A percentile compares a stretch with the other conserved stretches of the same genome.
These are phyloP conservation scores for Rhinocladiella mackenziei DNA, from an alignment of 2,329 filamentous ascomycete genomes.

Conservation along the genomic window DNA sequence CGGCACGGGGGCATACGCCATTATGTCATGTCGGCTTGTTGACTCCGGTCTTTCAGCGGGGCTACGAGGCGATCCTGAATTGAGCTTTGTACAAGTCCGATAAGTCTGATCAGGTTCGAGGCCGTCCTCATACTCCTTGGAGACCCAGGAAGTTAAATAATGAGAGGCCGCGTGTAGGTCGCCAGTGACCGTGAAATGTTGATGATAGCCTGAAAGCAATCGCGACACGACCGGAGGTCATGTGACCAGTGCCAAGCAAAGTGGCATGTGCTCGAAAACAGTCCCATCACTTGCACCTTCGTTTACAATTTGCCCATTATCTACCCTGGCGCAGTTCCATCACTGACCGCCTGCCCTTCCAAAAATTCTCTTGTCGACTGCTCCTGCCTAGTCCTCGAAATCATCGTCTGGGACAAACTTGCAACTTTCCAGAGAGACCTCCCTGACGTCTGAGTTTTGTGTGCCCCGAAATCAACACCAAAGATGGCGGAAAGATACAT, in stretches of 20 bases:
- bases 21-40: slow-evolving; percentile 23
- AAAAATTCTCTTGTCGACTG: background rate
- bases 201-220: background rate
- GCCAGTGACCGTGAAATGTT: no score
- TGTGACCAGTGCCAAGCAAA: slow-evolving; percentile 19
- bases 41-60: background rate
- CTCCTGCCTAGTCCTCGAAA: slow-evolving; percentile 1
- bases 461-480: slow-evolving; percentile 31
- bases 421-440: background rate
- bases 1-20: slow-evolving; percentile 31
- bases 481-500: slow-evolving; percentile 99
- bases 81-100: no score
- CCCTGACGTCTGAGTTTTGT: slow-evolving; percentile 5
- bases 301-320: slow-evolving; percentile 12
- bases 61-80: no score
- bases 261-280: slow-evolving; percentile 16
- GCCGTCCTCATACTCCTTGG: no score
- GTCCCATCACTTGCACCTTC: slow-evolving; percentile 10
- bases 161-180: no score
- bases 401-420: slow-evolving; percentile 3
- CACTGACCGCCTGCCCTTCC: slow-evolving; percentile 13
- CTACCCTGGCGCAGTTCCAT: slow-evolving; percentile 17
- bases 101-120: no score
- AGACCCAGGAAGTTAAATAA: no score
- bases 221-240: slow-evolving; percentile 3